Evolutionary conservation across 257 asterid species (phyloP).

Genomic region (Salvia rosmarinus): DNA sequence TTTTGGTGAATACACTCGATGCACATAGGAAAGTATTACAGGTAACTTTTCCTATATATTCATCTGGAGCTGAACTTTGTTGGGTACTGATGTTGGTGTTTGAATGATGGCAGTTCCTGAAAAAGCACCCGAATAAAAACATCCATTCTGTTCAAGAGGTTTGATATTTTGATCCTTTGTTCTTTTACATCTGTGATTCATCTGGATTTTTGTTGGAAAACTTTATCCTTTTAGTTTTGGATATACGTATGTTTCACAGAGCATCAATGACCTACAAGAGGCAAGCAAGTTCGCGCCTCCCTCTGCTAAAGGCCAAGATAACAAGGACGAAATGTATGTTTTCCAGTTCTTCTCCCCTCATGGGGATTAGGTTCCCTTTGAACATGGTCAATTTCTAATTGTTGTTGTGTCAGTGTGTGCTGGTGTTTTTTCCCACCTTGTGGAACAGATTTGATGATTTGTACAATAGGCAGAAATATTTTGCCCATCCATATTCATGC

Average conservation of each 20-base stretch:
- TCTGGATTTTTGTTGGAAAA: slow-evolving; percentile 19
- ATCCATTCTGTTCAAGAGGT: slow-evolving; percentile 74
- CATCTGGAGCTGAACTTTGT: slow-evolving; percentile 27
- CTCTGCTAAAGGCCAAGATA: slow-evolving; percentile 37
- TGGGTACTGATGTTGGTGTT: slow-evolving; percentile 40
- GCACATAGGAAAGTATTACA: slow-evolving; percentile 61
- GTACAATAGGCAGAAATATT: not conserved
- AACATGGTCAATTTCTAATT: slow-evolving; percentile 24
- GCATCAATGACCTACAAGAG: slow-evolving; percentile 43
- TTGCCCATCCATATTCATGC: not conserved
- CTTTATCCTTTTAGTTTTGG: slow-evolving; percentile 30
- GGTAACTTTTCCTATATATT: slow-evolving; percentile 50
- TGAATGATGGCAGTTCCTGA: slow-evolving; percentile 64
- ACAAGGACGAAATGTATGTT: slow-evolving; percentile 59
- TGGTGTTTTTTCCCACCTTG: not conserved
- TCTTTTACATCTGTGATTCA: slow-evolving; percentile 20
- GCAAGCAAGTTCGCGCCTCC: slow-evolving; percentile 35
- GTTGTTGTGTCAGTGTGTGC: not conserved
- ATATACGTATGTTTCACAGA: slow-evolving; percentile 43
- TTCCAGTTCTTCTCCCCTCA: not conserved
- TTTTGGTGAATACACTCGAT: slow-evolving; percentile 58
- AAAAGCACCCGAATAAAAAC: slow-evolving; percentile 68
- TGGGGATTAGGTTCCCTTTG: too few relatives aligned
- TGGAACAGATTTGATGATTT: not conserved
- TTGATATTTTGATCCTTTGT: slow-evolving; percentile 33